Percentiles rank a stretch among this genome's conserved stretches.
Conservation (phyloP, 2,329 filamentous ascomycete genomes). For the Botrytis elliptica region DNA sequence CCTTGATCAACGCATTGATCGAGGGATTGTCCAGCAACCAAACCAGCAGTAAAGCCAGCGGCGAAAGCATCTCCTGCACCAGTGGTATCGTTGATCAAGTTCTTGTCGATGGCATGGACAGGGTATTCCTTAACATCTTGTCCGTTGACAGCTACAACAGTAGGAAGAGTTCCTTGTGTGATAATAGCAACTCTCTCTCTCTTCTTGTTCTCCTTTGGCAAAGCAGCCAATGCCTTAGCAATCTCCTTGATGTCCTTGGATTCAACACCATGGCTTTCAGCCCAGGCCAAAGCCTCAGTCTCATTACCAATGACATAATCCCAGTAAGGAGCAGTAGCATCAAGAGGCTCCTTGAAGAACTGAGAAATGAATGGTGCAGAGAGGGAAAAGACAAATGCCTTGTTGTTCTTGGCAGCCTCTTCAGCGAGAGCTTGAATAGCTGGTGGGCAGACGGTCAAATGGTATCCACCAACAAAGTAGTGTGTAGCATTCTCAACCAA, state of each 20-base stretch:
- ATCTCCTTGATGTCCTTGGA: slow-evolving; percentile 81
- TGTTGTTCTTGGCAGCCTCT: slow-evolving; percentile 85
- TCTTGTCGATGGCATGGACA: slow-evolving; percentile 74
- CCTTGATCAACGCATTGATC: slow-evolving; percentile 83
- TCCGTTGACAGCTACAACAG: slow-evolving; percentile 76
- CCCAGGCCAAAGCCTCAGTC: slow-evolving; percentile 86
- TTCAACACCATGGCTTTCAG: slow-evolving; percentile 73
- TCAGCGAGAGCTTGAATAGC: slow-evolving; percentile 88
- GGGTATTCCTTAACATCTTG: slow-evolving; percentile 72
- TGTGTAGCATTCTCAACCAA: slow-evolving; percentile 84
- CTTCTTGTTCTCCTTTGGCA: slow-evolving; percentile 88
- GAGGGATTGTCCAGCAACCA: slow-evolving; percentile 80
- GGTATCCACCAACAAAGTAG: slow-evolving; percentile 94
- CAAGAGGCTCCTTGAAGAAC: slow-evolving; percentile 96
- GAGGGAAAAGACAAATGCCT: slow-evolving; percentile 87
- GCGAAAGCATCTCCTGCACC: slow-evolving; percentile 97
- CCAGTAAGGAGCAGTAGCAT: slow-evolving; percentile 84
- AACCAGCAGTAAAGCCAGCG: slow-evolving; percentile 85
- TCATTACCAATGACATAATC: slow-evolving; percentile 98
- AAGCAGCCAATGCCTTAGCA: slow-evolving; percentile 77
- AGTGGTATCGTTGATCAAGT: slow-evolving; percentile 91
- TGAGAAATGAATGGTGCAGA: slow-evolving; percentile 94
- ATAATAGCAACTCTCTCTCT: slow-evolving; percentile 84
- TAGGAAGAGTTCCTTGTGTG: slow-evolving; percentile 92
- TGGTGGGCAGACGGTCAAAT: slow-evolving; percentile 92